A percentile compares a stretch with the other conserved stretches of the same genome.
phyloP scores from a whole-genome alignment of 2,329 filamentous ascomycete species.

The Fusarium poae region DNA sequence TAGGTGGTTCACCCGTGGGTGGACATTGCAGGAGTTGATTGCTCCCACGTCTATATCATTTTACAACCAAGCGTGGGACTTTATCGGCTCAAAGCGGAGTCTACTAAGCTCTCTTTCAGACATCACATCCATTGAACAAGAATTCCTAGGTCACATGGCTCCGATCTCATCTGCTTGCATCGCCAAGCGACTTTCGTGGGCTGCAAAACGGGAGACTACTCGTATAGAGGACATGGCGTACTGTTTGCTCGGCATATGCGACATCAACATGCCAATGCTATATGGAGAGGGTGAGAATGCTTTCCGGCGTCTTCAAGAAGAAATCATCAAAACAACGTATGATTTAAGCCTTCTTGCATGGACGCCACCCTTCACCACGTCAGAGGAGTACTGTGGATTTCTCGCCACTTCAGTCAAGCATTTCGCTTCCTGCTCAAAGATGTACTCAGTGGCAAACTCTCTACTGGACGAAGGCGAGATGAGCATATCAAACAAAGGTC shows the following conservation, averaged over 20 bases:
- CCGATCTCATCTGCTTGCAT: background rate
- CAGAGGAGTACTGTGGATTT: background rate
- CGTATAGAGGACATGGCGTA: conserved; percentile 23
- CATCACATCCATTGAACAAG: background rate
- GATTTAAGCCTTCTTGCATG: conserved; percentile 3
- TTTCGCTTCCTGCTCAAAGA: background rate
- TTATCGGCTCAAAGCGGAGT: background rate
- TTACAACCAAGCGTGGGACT: background rate
- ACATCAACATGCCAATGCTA: conserved; percentile 24
- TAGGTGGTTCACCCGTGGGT: conserved; percentile 15
- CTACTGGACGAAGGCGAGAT: background rate
- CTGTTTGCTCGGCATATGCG: conserved; percentile 15
- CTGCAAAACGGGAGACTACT: conserved; percentile 7
- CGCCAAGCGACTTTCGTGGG: conserved; percentile 24
- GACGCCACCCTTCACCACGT: background rate
- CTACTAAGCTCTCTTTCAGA: background rate
- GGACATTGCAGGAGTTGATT: conserved; percentile 21
- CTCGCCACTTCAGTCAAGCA: background rate
- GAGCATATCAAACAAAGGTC: background rate
- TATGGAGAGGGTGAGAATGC: conserved; percentile 22
- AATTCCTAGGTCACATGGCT: accelerated
- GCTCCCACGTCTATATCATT: background rate
- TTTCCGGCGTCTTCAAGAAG: conserved; percentile 22
- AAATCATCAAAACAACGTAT: conserved; percentile 14
- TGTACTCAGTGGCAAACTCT: background rate